A percentile compares a stretch with the other conserved stretches of the same genome.
These are phyloP conservation scores for Fusarium tjaetaba DNA, from an alignment of 2,329 filamentous ascomycete species.

Conservation along the genomic window DNA sequence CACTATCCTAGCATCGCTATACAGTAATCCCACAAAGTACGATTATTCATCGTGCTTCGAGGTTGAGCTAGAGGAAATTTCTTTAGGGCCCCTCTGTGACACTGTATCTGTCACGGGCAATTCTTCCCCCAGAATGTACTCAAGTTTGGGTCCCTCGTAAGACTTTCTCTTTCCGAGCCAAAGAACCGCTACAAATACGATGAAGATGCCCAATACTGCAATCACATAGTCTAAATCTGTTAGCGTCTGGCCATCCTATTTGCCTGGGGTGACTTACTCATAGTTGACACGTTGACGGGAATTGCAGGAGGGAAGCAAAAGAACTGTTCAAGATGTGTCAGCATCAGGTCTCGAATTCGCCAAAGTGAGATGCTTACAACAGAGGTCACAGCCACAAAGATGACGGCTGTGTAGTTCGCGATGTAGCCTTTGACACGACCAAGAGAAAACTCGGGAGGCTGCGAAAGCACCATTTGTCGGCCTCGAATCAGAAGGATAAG, in stretches of 20 bases:
- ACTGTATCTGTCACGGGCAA: constrained; percentile 19
- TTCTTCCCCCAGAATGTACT: constrained; percentile 33
- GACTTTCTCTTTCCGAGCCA: constrained; percentile 33
- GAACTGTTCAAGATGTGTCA: constrained; percentile 12
- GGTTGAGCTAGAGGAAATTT: constrained; percentile 10
- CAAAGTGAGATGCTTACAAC: constrained; percentile 39
- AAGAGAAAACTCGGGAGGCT: constrained; percentile 46
- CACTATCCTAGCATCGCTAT: not conserved
- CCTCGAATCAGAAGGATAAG: constrained; percentile 51
- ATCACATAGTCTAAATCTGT: constrained; percentile 48
- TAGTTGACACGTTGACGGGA: constrained; percentile 31
- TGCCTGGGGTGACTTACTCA: constrained; percentile 21
- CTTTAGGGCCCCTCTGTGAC: constrained; percentile 1
- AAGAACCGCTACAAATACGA: constrained; percentile 21
- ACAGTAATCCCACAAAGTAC: not conserved
- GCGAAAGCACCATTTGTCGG: constrained; percentile 44
- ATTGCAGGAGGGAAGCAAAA: constrained; percentile 40
- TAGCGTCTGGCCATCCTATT: not conserved
- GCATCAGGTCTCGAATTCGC: not conserved
- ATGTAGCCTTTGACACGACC: constrained; percentile 42
- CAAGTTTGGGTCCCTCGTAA: constrained; percentile 33
- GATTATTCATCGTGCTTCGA: constrained; percentile 14
- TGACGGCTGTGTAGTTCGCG: constrained; percentile 47
- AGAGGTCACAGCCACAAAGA: constrained; percentile 53
- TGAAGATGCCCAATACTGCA: constrained; percentile 49